These are phyloP conservation scores for Solanum piurae DNA, from an alignment of 257 asterid genomes.

Conservation along the genomic window DNA sequence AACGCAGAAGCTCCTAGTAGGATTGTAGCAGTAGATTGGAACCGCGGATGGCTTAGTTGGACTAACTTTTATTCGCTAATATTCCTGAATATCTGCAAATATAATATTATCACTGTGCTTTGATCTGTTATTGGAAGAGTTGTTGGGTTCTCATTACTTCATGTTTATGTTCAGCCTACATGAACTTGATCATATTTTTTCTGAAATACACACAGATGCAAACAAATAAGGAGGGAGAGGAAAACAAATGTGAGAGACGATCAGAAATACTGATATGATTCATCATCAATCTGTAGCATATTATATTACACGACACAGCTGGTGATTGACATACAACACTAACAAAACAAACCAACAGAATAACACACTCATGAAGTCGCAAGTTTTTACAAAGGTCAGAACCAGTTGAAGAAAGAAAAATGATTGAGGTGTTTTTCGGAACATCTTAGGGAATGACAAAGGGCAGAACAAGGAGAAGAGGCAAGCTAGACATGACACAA, in stretches of 20 bases:
- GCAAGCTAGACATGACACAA: constrained; percentile 14
- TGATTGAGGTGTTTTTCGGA: not conserved
- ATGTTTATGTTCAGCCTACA: not conserved
- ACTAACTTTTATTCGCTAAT: not conserved
- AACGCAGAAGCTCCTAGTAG: not conserved
- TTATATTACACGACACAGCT: not conserved
- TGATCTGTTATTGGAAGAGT: not conserved
- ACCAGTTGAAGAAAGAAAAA: not conserved
- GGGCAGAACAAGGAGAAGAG: constrained; percentile 3
- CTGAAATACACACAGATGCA: not conserved
- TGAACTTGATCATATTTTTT: not conserved
- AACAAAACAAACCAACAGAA: not conserved
- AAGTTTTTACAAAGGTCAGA: no score
- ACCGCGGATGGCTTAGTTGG: not conserved
- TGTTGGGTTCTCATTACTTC: not conserved
- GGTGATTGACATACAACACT: not conserved
- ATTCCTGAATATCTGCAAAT: not conserved
- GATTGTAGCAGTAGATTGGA: not conserved
- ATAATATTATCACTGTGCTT: not conserved
- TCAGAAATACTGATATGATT: not conserved
- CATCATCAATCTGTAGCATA: not conserved
- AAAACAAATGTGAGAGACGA: not conserved
- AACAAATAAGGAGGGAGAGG: not conserved
- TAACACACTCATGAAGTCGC: not conserved
- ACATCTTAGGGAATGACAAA: constrained; percentile 1